Evolutionary conservation across 169 alveolate species (phyloP), one percentile per base, ranked within the genome.

Genomic region (Plasmodium malariae): DNA sequence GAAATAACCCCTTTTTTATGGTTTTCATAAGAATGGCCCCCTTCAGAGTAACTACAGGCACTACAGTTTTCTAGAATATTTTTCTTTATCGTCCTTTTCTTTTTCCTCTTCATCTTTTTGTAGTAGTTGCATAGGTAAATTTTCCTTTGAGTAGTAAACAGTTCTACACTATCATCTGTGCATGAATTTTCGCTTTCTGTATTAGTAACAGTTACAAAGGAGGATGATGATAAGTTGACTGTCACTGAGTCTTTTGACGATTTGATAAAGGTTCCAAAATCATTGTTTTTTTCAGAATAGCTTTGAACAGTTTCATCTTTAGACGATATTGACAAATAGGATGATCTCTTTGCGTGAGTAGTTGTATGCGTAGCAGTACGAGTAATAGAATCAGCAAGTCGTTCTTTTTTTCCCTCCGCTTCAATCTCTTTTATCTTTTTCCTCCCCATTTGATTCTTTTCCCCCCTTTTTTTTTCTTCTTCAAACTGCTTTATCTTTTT

Each of bases 71-170:
- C n/a, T n/a, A n/a, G n/a, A n/a, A n/a, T n/a, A n/a, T n/a, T n/a
- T n/a, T n/a, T n/a, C n/a, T 43, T n/a, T 26, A 6, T 4, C 2
- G 19, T n/a, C n/a, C 32, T 43, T 55, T 0, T 40, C 17, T 12
- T 26, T 14, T 17, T 73, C 4, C 30, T 73, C 0, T 19, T 36
- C 6, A 55, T 54, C 55, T 73, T 54, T 34, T 59, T 37, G 28
- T 55, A 73, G 30, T 54, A 19, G 21, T 73, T 73, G 12, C 60
- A 19, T 14, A 57, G 43, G 32, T 55, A 73, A 37, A 73, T 32
- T 55, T 73, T 73, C 57, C 36, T 73, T 17, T 73, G 87, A 0
- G 87, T 73, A 9, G 87, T 73, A 45, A 73, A 73, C n/a, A 73
- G n/a, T 28, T 73, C 87, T n/a, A 73, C 40, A 30, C 87, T 73